Evolutionary conservation across 148 eudicot genomes (phyloP).

Genomic region (Silene conica): DNA sequence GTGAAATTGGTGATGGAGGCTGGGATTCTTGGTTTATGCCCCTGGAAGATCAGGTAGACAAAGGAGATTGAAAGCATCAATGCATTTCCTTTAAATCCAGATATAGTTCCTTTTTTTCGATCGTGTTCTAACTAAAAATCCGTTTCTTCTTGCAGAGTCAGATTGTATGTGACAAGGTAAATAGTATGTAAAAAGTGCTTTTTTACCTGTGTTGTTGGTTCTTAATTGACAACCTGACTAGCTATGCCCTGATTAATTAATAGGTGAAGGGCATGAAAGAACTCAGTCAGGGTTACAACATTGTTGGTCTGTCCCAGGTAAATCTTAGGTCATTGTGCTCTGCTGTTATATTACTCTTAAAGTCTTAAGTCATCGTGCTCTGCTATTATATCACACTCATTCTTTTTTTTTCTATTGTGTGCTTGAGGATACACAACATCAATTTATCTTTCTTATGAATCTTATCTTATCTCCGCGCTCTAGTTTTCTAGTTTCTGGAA

Average conservation of each 20-base stretch:
- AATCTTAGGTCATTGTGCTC: background rate
- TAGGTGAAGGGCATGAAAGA: constrained; percentile 86
- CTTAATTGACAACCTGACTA: constrained; percentile 5
- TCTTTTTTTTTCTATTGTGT: no score
- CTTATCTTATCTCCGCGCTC: no score
- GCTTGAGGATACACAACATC: no score
- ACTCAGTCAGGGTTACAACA: constrained; percentile 66
- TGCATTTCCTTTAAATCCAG: background rate
- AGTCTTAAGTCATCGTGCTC: background rate
- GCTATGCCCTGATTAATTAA: constrained; percentile 11
- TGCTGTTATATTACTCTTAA: background rate
- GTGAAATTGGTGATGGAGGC: constrained; percentile 84
- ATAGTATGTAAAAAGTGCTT: constrained; percentile 15
- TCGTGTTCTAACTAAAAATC: constrained; percentile 6
- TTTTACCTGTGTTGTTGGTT: background rate
- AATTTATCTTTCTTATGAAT: no score
- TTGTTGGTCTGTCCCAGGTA: constrained; percentile 97
- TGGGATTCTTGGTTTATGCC: constrained; percentile 98
- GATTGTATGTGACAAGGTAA: constrained; percentile 74
- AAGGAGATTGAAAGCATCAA: background rate
- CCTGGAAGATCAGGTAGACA: constrained; percentile 63
- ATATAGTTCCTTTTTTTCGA: background rate
- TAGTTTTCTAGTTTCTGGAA: no score
- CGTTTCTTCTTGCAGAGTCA: constrained; percentile 49
- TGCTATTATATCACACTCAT: background rate